These are phyloP conservation scores for Dothidotthia symphoricarpi DNA, from an alignment of 2,329 filamentous ascomycete genomes.

Conservation along the genomic window DNA sequence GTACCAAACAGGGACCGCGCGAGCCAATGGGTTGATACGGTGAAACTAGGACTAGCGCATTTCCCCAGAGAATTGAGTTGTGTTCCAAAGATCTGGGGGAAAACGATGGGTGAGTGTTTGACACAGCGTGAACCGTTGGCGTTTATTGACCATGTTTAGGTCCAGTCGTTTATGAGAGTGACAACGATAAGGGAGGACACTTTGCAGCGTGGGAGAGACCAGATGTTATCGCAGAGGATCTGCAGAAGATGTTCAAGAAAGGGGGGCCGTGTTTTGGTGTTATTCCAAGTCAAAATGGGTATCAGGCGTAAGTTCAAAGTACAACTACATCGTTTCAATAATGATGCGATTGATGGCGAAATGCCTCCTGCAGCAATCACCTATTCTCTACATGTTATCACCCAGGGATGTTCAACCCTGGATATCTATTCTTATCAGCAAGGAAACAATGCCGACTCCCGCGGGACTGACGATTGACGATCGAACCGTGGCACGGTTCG, in stretches of 20 bases:
- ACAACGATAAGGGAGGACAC: slow-evolving; percentile 56
- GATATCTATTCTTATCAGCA: too few relatives aligned
- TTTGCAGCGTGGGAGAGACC: slow-evolving; percentile 62
- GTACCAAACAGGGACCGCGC: slow-evolving; percentile 37
- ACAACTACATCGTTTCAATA: too few relatives aligned
- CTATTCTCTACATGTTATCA: too few relatives aligned
- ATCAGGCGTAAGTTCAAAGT: slow-evolving; percentile 5
- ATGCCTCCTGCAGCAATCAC: too few relatives aligned
- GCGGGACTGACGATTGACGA: too few relatives aligned
- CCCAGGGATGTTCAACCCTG: too few relatives aligned
- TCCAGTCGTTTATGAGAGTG: slow-evolving; percentile 57
- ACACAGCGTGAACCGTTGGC: too few relatives aligned
- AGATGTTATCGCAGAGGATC: slow-evolving; percentile 52
- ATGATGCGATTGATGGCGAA: too few relatives aligned
- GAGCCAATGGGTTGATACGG: slow-evolving; percentile 45
- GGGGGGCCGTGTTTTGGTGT: slow-evolving; percentile 38
- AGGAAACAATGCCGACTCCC: too few relatives aligned
- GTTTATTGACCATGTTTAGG: slow-evolving; percentile 12
- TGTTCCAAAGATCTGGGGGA: slow-evolving; percentile 56
- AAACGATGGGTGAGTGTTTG: slow-evolving; percentile 51
- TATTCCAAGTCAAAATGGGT: slow-evolving; percentile 34
- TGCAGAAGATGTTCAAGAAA: slow-evolving; percentile 59
- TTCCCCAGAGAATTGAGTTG: slow-evolving; percentile 60
- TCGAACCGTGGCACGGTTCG: too few relatives aligned
- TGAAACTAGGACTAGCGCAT: slow-evolving; percentile 54